Conservation (phyloP, 768 basidiomycete species). For the Psilocybe tampanensis region DNA sequence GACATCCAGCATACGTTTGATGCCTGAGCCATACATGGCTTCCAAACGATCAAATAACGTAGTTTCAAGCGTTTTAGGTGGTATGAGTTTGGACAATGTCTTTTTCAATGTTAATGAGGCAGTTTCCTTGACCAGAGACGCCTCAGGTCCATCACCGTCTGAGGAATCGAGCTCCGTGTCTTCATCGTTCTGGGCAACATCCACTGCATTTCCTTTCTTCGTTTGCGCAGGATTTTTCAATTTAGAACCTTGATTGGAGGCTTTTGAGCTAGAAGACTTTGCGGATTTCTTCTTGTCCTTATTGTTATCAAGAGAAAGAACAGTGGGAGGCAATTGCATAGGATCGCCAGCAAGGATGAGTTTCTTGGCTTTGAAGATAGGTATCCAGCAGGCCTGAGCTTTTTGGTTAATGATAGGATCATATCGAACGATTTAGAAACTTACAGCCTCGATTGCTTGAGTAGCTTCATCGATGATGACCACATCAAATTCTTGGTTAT, state of each 20-base stretch:
- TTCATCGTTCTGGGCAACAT: slow-evolving; percentile 4
- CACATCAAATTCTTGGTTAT: slow-evolving; percentile 82
- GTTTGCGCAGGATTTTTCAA: not conserved
- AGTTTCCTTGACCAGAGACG: slow-evolving; percentile 14
- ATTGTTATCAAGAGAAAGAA: slow-evolving; percentile 64
- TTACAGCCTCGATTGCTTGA: slow-evolving; percentile 91
- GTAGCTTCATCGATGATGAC: slow-evolving; percentile 98
- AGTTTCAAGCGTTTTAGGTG: slow-evolving; percentile 76
- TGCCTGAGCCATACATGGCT: slow-evolving; percentile 77
- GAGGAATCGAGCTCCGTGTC: not conserved
- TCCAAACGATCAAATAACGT: slow-evolving; percentile 95
- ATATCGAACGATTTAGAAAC: slow-evolving; percentile 18
- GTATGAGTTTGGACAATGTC: slow-evolving; percentile 39
- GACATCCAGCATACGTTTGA: slow-evolving; percentile 86
- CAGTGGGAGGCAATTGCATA: slow-evolving; percentile 93
- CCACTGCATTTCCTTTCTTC: not conserved
- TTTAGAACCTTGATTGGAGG: slow-evolving; percentile 3
- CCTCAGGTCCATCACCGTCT: slow-evolving; percentile 13
- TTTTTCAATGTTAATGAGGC: slow-evolving; percentile 17
- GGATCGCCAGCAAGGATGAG: slow-evolving; percentile 93
- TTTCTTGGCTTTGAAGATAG: slow-evolving; percentile 90
- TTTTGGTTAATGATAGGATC: slow-evolving; percentile 5
- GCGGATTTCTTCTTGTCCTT: slow-evolving; percentile 15
- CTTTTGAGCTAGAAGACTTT: not conserved
- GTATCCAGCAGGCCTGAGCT: slow-evolving; percentile 87